Conservation (phyloP, 2,329 filamentous ascomycete genomes). For the Sporothrix globosa region DNA sequence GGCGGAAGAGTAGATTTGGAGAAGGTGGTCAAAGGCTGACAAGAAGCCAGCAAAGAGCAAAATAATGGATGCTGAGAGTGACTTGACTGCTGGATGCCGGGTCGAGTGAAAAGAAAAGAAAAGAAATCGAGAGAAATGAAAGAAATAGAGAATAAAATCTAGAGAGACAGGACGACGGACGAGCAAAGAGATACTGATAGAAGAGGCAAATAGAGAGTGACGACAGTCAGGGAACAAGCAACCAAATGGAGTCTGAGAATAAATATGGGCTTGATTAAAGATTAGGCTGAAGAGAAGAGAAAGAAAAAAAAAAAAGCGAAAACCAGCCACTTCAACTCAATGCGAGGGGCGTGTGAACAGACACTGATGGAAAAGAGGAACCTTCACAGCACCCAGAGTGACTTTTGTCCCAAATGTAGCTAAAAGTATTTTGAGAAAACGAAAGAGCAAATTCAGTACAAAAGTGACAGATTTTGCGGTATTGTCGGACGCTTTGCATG, state of each 20-base stretch:
- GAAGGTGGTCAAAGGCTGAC: too few relatives aligned
- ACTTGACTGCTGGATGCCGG: not conserved
- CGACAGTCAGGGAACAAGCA: too few relatives aligned
- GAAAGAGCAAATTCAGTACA: not conserved
- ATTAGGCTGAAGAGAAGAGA: too few relatives aligned
- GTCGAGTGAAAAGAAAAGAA: not conserved
- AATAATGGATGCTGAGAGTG: not conserved
- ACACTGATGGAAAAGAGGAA: not conserved
- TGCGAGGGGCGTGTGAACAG: not conserved
- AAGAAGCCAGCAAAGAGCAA: not conserved
- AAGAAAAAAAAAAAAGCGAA: too few relatives aligned
- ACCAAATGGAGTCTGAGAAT: too few relatives aligned
- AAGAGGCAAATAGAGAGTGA: too few relatives aligned
- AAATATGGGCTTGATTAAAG: too few relatives aligned
- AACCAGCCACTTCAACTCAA: too few relatives aligned
- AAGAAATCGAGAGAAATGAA: not conserved
- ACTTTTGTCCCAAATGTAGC: not conserved
- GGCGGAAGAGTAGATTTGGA: too few relatives aligned
- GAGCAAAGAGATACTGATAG: too few relatives aligned
- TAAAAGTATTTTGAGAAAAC: not conserved
- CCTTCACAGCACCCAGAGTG: not conserved
- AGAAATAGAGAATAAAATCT: too few relatives aligned
- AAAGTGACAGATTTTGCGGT: not conserved
- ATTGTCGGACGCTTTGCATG: not conserved
- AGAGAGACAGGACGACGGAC: too few relatives aligned